These are phyloP conservation scores for Nadsonia commutata DNA, from an alignment of 1,139 yeast species.

Conservation along the genomic window DNA sequence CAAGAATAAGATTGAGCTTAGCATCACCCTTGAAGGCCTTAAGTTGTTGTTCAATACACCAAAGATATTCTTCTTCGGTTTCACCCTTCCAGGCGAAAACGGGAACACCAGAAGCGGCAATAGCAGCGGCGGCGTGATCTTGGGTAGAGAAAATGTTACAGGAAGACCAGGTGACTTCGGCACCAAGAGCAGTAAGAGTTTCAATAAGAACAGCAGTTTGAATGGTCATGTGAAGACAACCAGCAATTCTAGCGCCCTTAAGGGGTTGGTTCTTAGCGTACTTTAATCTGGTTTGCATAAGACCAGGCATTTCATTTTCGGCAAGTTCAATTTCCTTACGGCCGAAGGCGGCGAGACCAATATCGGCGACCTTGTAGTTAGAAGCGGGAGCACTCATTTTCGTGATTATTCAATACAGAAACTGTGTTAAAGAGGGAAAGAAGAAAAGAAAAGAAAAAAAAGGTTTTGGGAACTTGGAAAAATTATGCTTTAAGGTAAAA, in stretches of 20 bases:
- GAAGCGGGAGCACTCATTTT: slow-evolving; percentile 23
- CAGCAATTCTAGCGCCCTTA: slow-evolving; percentile 98
- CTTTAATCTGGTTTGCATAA: slow-evolving; percentile 91
- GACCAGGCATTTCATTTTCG: slow-evolving; percentile 99
- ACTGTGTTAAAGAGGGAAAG: not conserved
- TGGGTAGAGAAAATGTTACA: slow-evolving; percentile 99
- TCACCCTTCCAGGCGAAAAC: slow-evolving; percentile 99
- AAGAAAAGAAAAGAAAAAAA: not conserved
- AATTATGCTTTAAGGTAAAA: not conserved
- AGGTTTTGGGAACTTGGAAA: not conserved
- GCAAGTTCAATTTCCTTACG: slow-evolving; percentile 98
- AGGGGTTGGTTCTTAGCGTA: slow-evolving; percentile 90
- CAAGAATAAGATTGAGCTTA: slow-evolving; percentile 94
- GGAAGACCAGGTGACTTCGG: slow-evolving; percentile 99
- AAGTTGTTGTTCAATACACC: slow-evolving; percentile 99
- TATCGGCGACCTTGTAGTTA: slow-evolving; percentile 94
- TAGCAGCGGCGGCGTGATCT: slow-evolving; percentile 99
- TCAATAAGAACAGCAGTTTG: slow-evolving; percentile 99
- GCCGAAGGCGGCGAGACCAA: slow-evolving; percentile 98
- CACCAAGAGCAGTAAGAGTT: slow-evolving; percentile 95
- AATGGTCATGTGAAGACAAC: slow-evolving; percentile 98
- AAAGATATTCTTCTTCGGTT: slow-evolving; percentile 97
- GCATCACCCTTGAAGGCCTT: slow-evolving; percentile 94
- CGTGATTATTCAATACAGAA: not conserved
- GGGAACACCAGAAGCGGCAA: slow-evolving; percentile 99